These are phyloP conservation scores for Ampelomyces quisqualis DNA, from an alignment of 2,329 filamentous ascomycete genomes.

Conservation along the genomic window DNA sequence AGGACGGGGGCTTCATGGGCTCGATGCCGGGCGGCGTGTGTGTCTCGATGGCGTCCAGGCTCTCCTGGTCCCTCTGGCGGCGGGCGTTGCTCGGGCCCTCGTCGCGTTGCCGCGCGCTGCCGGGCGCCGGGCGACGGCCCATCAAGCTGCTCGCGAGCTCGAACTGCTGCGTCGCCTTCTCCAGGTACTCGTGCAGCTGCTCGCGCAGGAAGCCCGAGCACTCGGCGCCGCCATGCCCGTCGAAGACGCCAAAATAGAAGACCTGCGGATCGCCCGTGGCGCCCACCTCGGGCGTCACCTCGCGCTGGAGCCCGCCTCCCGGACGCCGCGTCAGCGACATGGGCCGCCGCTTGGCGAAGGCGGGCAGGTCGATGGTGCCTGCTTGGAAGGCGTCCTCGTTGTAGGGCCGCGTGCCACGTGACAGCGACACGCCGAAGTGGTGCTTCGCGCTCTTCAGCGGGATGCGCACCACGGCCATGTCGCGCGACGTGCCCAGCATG, in stretches of 20 bases:
- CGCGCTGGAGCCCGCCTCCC: constrained; percentile 46
- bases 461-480: constrained; percentile 92
- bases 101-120: constrained; percentile 26
- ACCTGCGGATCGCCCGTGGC: constrained; percentile 88
- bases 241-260: constrained; percentile 96
- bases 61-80: constrained; percentile 41
- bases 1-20: constrained; percentile 37
- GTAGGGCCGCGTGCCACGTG: constrained; percentile 78
- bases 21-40: constrained; percentile 50
- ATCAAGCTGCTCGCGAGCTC: constrained; percentile 73
- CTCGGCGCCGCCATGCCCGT: constrained; percentile 88
- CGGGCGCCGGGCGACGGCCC: constrained; percentile 20
- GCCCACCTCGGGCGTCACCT: constrained; percentile 70
- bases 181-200: constrained; percentile 83
- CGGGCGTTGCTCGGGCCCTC: constrained; percentile 20
- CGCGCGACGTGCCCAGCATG: constrained; percentile 51
- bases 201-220: constrained; percentile 86
- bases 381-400: constrained; percentile 96
- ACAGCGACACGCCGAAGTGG: constrained; percentile 81
- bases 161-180: constrained; percentile 75
- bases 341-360: constrained; percentile 83
- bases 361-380: constrained; percentile 87
- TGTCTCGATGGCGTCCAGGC: constrained; percentile 50
- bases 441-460: constrained; percentile 92
- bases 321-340: constrained; percentile 56